These are phyloP conservation scores for Seiridium unicorne DNA, from an alignment of 2,329 filamentous ascomycete species.

Conservation along the genomic window DNA sequence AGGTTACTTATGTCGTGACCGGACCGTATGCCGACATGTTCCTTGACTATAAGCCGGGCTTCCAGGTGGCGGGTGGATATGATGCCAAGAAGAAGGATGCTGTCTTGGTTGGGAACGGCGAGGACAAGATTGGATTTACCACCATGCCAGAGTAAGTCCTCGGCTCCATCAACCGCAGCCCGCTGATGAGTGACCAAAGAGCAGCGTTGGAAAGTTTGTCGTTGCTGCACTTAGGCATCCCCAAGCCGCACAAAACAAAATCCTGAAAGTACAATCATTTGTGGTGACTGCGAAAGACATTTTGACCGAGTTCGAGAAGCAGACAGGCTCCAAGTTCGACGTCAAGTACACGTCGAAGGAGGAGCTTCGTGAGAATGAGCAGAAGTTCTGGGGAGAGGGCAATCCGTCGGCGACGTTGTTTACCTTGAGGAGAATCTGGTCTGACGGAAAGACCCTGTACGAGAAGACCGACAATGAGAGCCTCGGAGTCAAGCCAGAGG, in stretches of 20 bases:
- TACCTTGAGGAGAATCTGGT: constrained; percentile 71
- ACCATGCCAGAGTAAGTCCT: constrained; percentile 66
- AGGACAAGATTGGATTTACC: constrained; percentile 64
- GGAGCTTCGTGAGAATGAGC: constrained; percentile 54
- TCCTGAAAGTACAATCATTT: constrained; percentile 70
- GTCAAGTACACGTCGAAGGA: constrained; percentile 52
- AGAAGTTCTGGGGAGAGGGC: constrained; percentile 54
- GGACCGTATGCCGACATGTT: constrained; percentile 60
- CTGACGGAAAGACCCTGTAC: constrained; percentile 70
- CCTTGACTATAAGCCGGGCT: constrained; percentile 37
- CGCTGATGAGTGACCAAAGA: neutral
- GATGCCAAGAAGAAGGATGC: constrained; percentile 57
- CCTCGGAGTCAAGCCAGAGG: constrained; percentile 47
- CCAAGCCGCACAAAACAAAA: constrained; percentile 48
- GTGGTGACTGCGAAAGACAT: constrained; percentile 63
- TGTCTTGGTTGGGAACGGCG: constrained; percentile 59
- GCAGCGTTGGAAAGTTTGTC: constrained; percentile 64
- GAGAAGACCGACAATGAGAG: constrained; percentile 63
- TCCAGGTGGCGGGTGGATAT: constrained; percentile 52
- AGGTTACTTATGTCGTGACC: constrained; percentile 60
- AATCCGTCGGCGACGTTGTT: constrained; percentile 50
- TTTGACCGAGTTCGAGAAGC: constrained; percentile 65
- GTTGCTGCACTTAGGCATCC: constrained; percentile 60
- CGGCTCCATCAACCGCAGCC: no score
- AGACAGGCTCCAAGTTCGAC: constrained; percentile 58